Conservation (phyloP, 768 basidiomycete species). For the Tricholoma bakamatsutake region DNA sequence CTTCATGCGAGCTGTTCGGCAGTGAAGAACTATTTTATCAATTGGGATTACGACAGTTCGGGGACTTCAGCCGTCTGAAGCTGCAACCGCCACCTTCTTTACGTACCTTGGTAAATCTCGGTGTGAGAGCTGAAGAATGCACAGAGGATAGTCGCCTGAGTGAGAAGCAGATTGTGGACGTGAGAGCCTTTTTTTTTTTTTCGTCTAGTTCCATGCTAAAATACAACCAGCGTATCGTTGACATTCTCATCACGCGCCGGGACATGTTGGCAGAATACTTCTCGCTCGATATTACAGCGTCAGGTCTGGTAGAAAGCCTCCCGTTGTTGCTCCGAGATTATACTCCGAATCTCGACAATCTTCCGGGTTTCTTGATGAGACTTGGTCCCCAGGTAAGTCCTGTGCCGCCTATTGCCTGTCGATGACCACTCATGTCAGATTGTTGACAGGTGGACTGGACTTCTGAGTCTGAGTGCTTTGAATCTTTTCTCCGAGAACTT, state of each 20-base stretch:
- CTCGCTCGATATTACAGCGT: slow-evolving; percentile 59
- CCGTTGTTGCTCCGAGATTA: slow-evolving; percentile 84
- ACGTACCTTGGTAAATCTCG: slow-evolving; percentile 66
- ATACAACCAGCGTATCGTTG: slow-evolving; percentile 49
- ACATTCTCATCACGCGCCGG: slow-evolving; percentile 52
- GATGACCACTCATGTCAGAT: not conserved
- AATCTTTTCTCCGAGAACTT: slow-evolving; percentile 79
- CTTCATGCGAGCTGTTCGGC: not conserved
- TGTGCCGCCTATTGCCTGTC: not conserved
- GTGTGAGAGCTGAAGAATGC: slow-evolving; percentile 64
- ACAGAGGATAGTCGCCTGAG: slow-evolving; percentile 48
- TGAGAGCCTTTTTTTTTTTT: slow-evolving; percentile 28
- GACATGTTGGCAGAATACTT: slow-evolving; percentile 95
- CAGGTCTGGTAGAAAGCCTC: slow-evolving; percentile 66
- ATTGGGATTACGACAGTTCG: slow-evolving; percentile 87
- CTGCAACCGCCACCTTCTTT: slow-evolving; percentile 81
- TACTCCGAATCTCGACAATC: slow-evolving; percentile 84
- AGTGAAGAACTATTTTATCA: slow-evolving; percentile 97
- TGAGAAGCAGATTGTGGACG: slow-evolving; percentile 65
- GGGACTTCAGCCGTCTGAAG: slow-evolving; percentile 67
- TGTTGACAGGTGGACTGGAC: slow-evolving; percentile 77
- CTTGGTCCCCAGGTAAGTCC: slow-evolving; percentile 83
- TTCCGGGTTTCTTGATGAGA: slow-evolving; percentile 86
- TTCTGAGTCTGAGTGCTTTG: slow-evolving; percentile 80
- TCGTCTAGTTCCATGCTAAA: not conserved